phyloP scores from a whole-genome alignment of 495 filamentous ascomycete genomes.

The Penicillium argentinense region DNA sequence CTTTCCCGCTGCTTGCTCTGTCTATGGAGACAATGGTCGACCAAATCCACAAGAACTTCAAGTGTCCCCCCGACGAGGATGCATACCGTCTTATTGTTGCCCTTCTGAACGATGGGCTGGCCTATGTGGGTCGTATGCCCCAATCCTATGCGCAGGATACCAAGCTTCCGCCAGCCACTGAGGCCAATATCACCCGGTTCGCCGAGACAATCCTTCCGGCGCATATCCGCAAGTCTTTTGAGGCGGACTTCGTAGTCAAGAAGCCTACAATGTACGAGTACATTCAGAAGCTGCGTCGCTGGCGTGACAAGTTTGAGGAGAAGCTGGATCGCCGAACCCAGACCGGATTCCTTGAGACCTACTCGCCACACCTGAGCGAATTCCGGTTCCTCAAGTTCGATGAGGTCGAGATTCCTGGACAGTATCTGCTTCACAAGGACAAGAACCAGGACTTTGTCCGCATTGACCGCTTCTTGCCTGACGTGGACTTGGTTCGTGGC shows the following conservation, averaged over 20 bases:
- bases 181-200: constrained; percentile 94
- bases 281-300: constrained; percentile 92
- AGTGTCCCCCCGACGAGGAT: constrained; percentile 96
- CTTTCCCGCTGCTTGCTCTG: constrained; percentile 89
- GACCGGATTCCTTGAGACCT: constrained; percentile 70
- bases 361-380: constrained; percentile 88
- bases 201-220: constrained; percentile 91
- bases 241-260: constrained; percentile 88
- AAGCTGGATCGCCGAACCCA: constrained; percentile 86
- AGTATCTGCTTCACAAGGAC: constrained; percentile 94
- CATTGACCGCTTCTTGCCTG: constrained; percentile 93
- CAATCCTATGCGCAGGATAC: constrained; percentile 83
- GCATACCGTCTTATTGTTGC: constrained; percentile 97
- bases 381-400: constrained; percentile 97
- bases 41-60: constrained; percentile 97
- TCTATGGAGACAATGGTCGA: constrained; percentile 99
- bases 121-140: constrained; percentile 84
- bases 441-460: constrained; percentile 98
- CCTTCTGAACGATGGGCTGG: constrained; percentile 87
- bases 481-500: constrained; percentile 86
- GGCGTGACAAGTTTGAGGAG: constrained; percentile 97
- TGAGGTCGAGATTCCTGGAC: constrained; percentile 95
- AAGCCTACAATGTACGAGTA: constrained; percentile 97
- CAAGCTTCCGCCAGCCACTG: constrained; percentile 85
- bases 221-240: constrained; percentile 91